Percentiles rank a stretch among this genome's conserved stretches.
Conservation (phyloP, 2,329 filamentous ascomycete species). For the Venturia effusa region DNA sequence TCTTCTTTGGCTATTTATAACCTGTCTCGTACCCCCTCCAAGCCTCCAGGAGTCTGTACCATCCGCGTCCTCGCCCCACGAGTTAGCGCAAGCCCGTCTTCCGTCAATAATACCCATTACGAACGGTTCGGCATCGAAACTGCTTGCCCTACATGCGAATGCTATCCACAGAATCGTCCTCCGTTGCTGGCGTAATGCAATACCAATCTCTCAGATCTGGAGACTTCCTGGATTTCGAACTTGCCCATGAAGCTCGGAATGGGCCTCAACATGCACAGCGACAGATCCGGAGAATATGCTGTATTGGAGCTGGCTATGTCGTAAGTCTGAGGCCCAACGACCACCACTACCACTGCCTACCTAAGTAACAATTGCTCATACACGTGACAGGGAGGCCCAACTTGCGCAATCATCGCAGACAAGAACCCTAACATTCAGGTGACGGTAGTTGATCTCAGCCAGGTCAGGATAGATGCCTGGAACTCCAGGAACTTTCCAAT, state of each 20-base stretch:
- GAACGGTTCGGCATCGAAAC: neutral
- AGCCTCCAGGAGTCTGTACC: neutral
- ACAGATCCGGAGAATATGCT: constrained; percentile 51
- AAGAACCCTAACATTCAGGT: constrained; percentile 60
- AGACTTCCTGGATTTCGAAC: neutral
- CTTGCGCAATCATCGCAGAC: constrained; percentile 60
- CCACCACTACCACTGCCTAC: no score
- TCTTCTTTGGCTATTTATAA: neutral
- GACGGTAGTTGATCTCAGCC: constrained; percentile 60
- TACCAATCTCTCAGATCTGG: neutral
- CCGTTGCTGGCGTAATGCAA: neutral
- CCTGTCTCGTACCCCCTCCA: neutral
- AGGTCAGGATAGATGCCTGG: constrained; percentile 56
- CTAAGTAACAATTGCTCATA: no score
- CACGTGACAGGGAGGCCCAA: constrained; percentile 51
- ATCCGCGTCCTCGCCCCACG: neutral
- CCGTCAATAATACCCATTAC: neutral
- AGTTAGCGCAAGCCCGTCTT: neutral
- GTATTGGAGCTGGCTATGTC: constrained; percentile 68
- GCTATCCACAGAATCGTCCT: neutral
- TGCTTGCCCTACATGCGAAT: neutral
- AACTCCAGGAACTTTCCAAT: constrained; percentile 65
- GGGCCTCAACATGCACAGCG: neutral
- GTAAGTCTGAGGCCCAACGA: constrained; percentile 30
- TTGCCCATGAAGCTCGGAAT: neutral